Evolutionary conservation across 192 early-diverging fungal species (phyloP).

Genomic region (Phycomyces nitens): DNA sequence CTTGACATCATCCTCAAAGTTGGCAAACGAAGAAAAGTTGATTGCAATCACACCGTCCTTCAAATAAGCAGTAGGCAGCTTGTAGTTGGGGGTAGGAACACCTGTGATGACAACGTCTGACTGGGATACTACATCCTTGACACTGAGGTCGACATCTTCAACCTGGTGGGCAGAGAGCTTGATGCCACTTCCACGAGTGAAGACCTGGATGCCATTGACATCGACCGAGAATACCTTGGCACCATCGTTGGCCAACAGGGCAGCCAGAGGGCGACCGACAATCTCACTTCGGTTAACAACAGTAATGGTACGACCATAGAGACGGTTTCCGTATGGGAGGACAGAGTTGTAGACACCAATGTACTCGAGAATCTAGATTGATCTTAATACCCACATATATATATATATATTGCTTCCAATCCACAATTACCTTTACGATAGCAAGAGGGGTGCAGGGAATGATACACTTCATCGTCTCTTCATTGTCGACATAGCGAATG

Average conservation of each 20-base stretch:
- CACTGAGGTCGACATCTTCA: conserved; percentile 64
- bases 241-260: conserved; percentile 96
- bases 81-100: conserved; percentile 86
- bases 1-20: conserved; percentile 92
- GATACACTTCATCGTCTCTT: conserved; percentile 86
- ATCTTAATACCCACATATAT: too few species aligned
- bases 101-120: conserved; percentile 98
- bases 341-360: conserved; percentile 90
- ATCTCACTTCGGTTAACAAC: conserved; percentile 96
- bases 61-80: conserved; percentile 78
- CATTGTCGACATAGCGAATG: conserved; percentile 76
- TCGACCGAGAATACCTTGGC: conserved; percentile 97
- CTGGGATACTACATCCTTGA: conserved; percentile 77
- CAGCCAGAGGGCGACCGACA: conserved; percentile 95
- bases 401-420: too few species aligned
- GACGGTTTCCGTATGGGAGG: conserved; percentile 88
- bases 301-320: conserved; percentile 90
- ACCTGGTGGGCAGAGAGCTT: conserved; percentile 68
- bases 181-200: conserved; percentile 62
- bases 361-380: conserved; percentile 78
- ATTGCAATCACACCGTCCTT: conserved; percentile 97
- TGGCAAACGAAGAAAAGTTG: conserved; percentile 95
- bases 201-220: conserved; percentile 80
- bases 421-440: conserved; percentile 88
- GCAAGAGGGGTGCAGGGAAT: conserved; percentile 99